Evolutionary conservation across 2,329 filamentous ascomycete species (phyloP).

Genomic region (Stemphylium vesicarium): DNA sequence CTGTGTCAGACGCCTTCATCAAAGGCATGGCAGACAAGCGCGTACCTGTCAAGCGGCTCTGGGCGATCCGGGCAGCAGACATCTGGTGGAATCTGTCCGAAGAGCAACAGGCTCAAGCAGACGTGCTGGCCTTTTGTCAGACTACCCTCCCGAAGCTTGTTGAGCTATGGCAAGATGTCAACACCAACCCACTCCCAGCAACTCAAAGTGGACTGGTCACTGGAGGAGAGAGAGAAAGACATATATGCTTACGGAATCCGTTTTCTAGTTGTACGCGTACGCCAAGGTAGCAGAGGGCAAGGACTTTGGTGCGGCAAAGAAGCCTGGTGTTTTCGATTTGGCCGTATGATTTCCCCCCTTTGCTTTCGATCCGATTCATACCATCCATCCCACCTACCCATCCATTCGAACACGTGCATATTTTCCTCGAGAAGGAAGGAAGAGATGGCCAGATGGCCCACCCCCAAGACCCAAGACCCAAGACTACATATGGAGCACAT

Average conservation of each 20-base stretch:
- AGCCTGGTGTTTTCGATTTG: constrained; percentile 73
- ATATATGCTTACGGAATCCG: not conserved
- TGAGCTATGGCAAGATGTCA: constrained; percentile 77
- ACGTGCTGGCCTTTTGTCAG: constrained; percentile 56
- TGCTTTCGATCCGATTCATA: not conserved
- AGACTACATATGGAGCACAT: no score
- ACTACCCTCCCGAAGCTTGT: constrained; percentile 63
- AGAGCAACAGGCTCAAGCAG: constrained; percentile 56
- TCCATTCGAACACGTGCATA: no score
- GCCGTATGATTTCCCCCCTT: constrained; percentile 58
- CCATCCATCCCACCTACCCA: no score
- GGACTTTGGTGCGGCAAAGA: constrained; percentile 51
- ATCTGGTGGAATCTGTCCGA: constrained; percentile 67
- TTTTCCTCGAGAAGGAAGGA: no score
- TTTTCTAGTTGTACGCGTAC: constrained; percentile 57
- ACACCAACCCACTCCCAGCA: constrained; percentile 77
- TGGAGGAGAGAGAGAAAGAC: constrained; percentile 34
- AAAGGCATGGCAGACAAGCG: constrained; percentile 91
- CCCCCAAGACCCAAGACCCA: no score
- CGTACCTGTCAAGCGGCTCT: constrained; percentile 74
- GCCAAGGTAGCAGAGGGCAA: constrained; percentile 52
- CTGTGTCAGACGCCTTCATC: constrained; percentile 71
- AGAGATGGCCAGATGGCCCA: no score
- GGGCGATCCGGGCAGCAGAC: constrained; percentile 77
- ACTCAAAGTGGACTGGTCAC: constrained; percentile 84